These are phyloP conservation scores for Circinella minor DNA, from an alignment of 371 early-diverging fungal species.

Conservation along the genomic window DNA sequence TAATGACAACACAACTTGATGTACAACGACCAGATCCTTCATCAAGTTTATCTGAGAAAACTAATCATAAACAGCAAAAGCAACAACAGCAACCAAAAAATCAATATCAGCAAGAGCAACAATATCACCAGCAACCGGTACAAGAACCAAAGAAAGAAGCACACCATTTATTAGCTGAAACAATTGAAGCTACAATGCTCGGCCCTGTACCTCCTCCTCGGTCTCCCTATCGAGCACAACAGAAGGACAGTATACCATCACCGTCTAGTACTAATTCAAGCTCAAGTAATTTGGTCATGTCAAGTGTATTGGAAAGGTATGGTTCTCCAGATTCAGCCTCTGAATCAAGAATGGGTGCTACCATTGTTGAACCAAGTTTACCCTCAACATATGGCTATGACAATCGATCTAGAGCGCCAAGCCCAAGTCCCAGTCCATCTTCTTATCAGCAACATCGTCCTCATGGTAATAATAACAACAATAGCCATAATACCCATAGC, in stretches of 20 bases:
- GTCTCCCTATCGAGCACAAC: slow-evolving; percentile 41
- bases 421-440: neutral
- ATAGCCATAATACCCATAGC: neutral
- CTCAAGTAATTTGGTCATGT: slow-evolving; percentile 7
- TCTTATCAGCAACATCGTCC: neutral
- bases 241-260: slow-evolving; percentile 15
- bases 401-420: slow-evolving; percentile 3
- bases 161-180: neutral
- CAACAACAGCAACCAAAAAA: neutral
- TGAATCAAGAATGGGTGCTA: slow-evolving; percentile 17
- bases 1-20: neutral
- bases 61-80: neutral
- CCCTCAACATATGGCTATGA: slow-evolving; percentile 19
- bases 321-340: slow-evolving; percentile 2
- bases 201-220: slow-evolving; percentile 46
- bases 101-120: neutral
- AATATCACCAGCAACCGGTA: neutral
- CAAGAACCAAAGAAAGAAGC: neutral
- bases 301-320: neutral
- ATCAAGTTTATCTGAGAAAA: neutral
- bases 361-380: slow-evolving; percentile 19
- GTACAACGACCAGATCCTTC: neutral
- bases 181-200: neutral
- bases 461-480: neutral
- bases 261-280: slow-evolving; percentile 16